These are phyloP conservation scores for Pistacia vera DNA, from an alignment of 345 rosid genomes.

Conservation along the genomic window DNA sequence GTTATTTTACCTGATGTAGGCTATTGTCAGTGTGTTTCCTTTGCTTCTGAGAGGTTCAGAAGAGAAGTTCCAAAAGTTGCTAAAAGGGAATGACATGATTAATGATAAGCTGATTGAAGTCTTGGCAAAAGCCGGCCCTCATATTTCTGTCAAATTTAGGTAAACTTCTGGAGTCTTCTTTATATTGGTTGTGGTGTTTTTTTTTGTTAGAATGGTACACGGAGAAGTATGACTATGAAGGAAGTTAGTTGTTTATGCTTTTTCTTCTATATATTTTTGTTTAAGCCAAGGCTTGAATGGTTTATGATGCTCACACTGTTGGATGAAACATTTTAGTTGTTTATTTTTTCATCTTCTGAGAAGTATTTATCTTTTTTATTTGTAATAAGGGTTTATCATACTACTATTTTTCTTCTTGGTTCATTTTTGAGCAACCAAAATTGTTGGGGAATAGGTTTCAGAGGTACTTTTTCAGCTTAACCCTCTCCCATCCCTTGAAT, in stretches of 20 bases:
- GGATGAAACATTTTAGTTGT: neutral
- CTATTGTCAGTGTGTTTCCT: constrained; percentile 67
- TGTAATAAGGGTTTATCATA: neutral
- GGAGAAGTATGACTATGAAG: neutral
- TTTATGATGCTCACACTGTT: neutral
- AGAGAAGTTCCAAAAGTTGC: constrained; percentile 43
- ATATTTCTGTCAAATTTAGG: constrained; percentile 68
- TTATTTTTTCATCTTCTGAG: neutral
- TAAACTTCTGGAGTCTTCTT: constrained; percentile 29
- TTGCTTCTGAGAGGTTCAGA: constrained; percentile 76
- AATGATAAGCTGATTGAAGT: constrained; percentile 53
- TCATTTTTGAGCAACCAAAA: neutral
- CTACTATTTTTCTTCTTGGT: neutral
- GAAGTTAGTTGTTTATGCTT: neutral
- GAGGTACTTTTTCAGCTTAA: neutral
- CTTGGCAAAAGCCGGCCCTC: constrained; percentile 71
- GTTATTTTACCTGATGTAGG: constrained; percentile 39
- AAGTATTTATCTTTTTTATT: neutral
- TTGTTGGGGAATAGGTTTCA: neutral
- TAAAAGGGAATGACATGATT: constrained; percentile 49
- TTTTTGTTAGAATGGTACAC: neutral
- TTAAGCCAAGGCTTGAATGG: neutral
- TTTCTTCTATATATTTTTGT: neutral
- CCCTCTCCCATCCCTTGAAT: neutral
- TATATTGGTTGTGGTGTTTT: neutral